Percentiles rank a stretch among this genome's conserved stretches.
These are phyloP conservation scores for Viridothelium virens DNA, from an alignment of 495 filamentous ascomycete genomes.

Conservation along the genomic window DNA sequence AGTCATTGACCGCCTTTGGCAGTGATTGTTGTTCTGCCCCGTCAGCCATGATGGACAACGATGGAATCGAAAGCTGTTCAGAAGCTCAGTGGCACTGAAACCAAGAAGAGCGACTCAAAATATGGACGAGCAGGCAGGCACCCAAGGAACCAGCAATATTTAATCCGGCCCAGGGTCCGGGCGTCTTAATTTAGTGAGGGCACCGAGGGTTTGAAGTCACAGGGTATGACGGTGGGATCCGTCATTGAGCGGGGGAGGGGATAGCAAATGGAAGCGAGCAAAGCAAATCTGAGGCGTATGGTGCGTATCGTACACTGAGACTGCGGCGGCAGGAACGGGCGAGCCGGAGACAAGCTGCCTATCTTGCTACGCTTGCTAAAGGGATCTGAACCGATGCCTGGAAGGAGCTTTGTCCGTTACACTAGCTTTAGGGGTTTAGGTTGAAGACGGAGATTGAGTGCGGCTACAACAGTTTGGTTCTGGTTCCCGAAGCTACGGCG, in stretches of 20 bases:
- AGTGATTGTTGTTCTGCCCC: background rate
- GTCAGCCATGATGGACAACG: background rate
- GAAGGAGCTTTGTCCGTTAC: background rate
- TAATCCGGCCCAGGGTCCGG: slow-evolving; percentile 1
- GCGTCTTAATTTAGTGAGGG: background rate
- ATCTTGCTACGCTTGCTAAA: too few species aligned
- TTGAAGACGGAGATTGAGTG: slow-evolving; percentile 4
- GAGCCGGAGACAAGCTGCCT: background rate
- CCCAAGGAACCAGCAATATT: background rate
- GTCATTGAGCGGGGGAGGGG: background rate
- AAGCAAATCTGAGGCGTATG: background rate
- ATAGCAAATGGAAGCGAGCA: background rate
- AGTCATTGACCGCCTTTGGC: background rate
- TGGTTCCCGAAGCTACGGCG: slow-evolving; percentile 4
- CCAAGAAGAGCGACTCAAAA: background rate
- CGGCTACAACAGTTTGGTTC: background rate
- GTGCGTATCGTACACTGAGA: background rate
- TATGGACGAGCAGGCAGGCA: background rate
- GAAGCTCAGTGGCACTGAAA: background rate
- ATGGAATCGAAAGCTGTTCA: background rate
- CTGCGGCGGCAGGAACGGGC: background rate
- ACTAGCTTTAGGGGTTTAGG: background rate
- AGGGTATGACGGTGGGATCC: background rate
- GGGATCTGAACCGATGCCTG: background rate
- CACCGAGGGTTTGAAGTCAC: background rate